These are phyloP conservation scores for Fusarium euwallaceae DNA, from an alignment of 2,329 filamentous ascomycete species.

Conservation along the genomic window DNA sequence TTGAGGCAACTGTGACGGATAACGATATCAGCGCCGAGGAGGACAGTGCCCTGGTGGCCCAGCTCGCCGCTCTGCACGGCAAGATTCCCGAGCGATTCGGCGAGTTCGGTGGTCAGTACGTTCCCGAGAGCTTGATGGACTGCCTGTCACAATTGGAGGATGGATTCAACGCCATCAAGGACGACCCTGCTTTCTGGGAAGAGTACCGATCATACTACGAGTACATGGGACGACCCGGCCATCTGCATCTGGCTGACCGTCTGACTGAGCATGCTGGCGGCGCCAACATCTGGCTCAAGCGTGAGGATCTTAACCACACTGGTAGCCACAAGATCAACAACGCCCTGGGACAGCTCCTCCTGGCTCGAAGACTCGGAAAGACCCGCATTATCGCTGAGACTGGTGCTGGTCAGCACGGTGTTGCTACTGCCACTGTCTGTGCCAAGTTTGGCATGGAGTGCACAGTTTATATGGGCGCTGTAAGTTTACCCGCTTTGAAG, in stretches of 20 bases:
- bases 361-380: slow-evolving; percentile 90
- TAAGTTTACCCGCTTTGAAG: slow-evolving; percentile 49
- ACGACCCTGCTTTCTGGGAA: slow-evolving; percentile 95
- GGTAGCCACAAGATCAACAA: slow-evolving; percentile 99
- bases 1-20: slow-evolving; percentile 73
- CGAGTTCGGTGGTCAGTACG: slow-evolving; percentile 96
- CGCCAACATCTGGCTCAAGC: slow-evolving; percentile 97
- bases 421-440: slow-evolving; percentile 96
- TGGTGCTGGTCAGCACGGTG: slow-evolving; percentile 96
- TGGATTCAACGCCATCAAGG: slow-evolving; percentile 88
- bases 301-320: slow-evolving; percentile 97
- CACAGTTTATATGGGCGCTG: slow-evolving; percentile 96
- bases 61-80: slow-evolving; percentile 85
- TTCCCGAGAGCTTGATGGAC: slow-evolving; percentile 98
- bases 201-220: slow-evolving; percentile 96
- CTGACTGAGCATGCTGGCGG: slow-evolving; percentile 91
- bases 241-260: slow-evolving; percentile 88
- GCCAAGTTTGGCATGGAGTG: slow-evolving; percentile 99
- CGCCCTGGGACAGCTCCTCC: slow-evolving; percentile 89
- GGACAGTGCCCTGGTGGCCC: slow-evolving; percentile 77
- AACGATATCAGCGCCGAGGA: slow-evolving; percentile 71
- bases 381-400: slow-evolving; percentile 98
- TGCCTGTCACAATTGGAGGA: slow-evolving; percentile 90
- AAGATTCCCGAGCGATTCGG: slow-evolving; percentile 90
- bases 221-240: slow-evolving; percentile 96